Percentiles rank a stretch among this genome's conserved stretches.
phyloP scores from a whole-genome alignment of 1,284 basidiomycete species.

The Pseudozyma hubeiensis region DNA sequence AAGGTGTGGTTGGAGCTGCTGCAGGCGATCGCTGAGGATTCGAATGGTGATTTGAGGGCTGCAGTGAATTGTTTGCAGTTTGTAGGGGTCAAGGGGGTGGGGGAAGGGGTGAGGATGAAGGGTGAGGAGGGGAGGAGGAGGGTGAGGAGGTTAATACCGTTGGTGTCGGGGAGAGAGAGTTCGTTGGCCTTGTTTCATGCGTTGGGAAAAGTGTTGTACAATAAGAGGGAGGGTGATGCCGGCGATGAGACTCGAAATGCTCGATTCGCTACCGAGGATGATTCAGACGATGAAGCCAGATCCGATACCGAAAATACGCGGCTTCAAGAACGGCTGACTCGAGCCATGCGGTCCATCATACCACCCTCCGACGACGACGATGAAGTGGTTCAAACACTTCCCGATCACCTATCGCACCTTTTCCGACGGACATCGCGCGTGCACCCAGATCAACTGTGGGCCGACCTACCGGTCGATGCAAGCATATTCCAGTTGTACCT shows the following conservation, averaged over 20 bases:
- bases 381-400: conserved; percentile 67
- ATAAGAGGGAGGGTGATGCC: conserved; percentile 78
- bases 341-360: conserved; percentile 25
- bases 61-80: conserved; percentile 94
- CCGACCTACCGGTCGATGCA: conserved; percentile 89
- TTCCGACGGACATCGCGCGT: conserved; percentile 71
- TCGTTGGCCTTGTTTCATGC: conserved; percentile 90
- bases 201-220: conserved; percentile 91
- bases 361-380: neutral
- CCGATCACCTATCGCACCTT: conserved; percentile 74
- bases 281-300: neutral
- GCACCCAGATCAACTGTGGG: conserved; percentile 73
- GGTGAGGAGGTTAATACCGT: conserved; percentile 19
- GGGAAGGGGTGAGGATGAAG: neutral
- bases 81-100: conserved; percentile 66
- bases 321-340: conserved; percentile 3
- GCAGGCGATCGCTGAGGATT: conserved; percentile 76
- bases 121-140: neutral
- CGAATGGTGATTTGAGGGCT: conserved; percentile 89
- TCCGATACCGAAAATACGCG: conserved; percentile 1
- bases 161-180: conserved; percentile 75
- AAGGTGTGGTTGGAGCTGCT: conserved; percentile 21
- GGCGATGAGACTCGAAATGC: conserved; percentile 27
- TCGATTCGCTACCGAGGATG: neutral
- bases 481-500: conserved; percentile 88